Base-by-base conservation (phyloP, 2,329 filamentous ascomycete genomes). In the Periconia sp. region DNA sequence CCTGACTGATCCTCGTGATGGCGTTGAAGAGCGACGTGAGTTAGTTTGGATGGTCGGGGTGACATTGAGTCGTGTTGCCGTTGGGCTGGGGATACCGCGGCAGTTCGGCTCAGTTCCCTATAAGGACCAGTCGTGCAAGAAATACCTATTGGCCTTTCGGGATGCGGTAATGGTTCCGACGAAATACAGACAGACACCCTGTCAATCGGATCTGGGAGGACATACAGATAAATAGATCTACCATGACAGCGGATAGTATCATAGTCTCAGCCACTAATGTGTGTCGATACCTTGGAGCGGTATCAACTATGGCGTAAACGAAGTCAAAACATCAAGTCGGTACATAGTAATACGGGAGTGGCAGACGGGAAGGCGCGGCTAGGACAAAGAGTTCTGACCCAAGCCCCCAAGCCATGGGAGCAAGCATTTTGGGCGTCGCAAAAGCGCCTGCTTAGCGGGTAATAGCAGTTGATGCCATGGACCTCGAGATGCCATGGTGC, bases 1-100 rank as follows among this genome's bases (percentile, higher is more conserved):
- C 54, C 57, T 50, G 55, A 61, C 56, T 50, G 55, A 61, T 58
- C 52, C 58, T 52, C 50, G 51, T 63, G 62, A 62, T 52, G 54
- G 58, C 56, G 59, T 59, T 61, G 56, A 59, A 54, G 49, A 55
- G 55, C 42, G 52, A 60, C 56, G 48, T 49, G 47, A 47, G 30
- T 54, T 45, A 13, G 33, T 14, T 41, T 41, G 33, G 40, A 33
- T 33, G n/a, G 47, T 47, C 30, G 41, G 20, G n/a, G 37, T 37
- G 31, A 35, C 27, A 18, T 27, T 27, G 42, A 8, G 23, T 3
- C 3, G 15, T 41, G 17, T 2, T 18, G 31, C 18, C 14, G 41
- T 20, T 20, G 41, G 19, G 41, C 17, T 42, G 41, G n/a, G 41
- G n/a, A n/a, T 20, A 42, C 17, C 41, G 41, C 19, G 41, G 41